Conservation (phyloP, 2,329 filamentous ascomycete species). For the Colletotrichum sp. region DNA sequence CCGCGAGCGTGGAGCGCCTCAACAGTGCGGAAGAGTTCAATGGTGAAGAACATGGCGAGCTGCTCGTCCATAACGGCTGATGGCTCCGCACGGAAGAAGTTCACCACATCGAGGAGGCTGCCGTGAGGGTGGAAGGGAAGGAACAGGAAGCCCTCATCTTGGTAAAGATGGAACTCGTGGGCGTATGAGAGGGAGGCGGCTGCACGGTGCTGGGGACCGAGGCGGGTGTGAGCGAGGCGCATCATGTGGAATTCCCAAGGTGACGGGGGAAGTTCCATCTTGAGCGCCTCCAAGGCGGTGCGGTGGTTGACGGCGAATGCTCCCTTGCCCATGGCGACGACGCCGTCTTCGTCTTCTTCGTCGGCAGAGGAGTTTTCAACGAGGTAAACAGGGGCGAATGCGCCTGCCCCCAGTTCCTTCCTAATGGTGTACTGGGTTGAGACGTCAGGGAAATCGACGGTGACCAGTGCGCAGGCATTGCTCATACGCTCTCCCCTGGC, state of each 20-base stretch:
- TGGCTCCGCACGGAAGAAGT: conserved; percentile 76
- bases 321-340: conserved; percentile 64
- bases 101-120: conserved; percentile 93
- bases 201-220: conserved; percentile 74
- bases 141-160: conserved; percentile 87
- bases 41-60: conserved; percentile 92
- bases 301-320: conserved; percentile 62
- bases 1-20: conserved; percentile 83
- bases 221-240: conserved; percentile 76
- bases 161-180: conserved; percentile 90
- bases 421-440: conserved; percentile 77
- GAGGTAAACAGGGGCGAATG: conserved; percentile 94
- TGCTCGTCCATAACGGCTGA: conserved; percentile 85
- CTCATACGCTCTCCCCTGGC: conserved; percentile 66
- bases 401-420: conserved; percentile 87
- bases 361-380: conserved; percentile 73
- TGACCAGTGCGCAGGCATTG: conserved; percentile 62
- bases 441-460: conserved; percentile 71
- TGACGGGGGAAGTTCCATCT: conserved; percentile 89
- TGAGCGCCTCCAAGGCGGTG: conserved; percentile 78
- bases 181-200: conserved; percentile 80
- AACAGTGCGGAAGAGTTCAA: conserved; percentile 89
- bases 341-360: conserved; percentile 49
- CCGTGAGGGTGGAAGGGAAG: conserved; percentile 89
- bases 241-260: conserved; percentile 98